Evolutionary conservation across 768 basidiomycete species (phyloP).

Genomic region (Termitomyces sp.): DNA sequence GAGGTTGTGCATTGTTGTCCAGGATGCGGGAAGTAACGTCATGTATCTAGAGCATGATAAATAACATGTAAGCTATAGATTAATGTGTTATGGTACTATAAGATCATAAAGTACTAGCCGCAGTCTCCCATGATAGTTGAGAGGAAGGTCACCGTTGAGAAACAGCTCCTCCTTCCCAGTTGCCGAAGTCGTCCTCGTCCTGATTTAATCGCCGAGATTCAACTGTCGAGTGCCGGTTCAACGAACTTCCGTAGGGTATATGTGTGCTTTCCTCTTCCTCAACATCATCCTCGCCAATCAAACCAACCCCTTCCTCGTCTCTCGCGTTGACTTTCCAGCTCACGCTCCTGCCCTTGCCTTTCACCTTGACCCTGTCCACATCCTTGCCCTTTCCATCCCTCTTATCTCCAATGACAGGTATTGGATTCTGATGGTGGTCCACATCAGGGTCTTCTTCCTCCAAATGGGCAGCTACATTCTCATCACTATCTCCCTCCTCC

Average conservation of each 20-base stretch:
- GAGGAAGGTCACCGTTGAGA: conserved; percentile 3
- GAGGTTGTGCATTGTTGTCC: conserved; percentile 95
- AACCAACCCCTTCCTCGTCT: conserved; percentile 35
- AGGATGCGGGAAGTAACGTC: conserved; percentile 53
- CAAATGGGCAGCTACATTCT: conserved; percentile 8
- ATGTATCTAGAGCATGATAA: conserved; percentile 2
- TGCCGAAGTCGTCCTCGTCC: conserved; percentile 13
- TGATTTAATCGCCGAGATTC: neutral
- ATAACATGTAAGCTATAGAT: conserved; percentile 2
- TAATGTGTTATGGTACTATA: conserved; percentile 5
- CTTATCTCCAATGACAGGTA: conserved; percentile 17
- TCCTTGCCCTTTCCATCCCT: neutral
- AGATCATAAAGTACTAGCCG: neutral
- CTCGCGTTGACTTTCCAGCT: conserved; percentile 10
- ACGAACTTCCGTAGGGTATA: conserved; percentile 5
- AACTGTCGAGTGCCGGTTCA: neutral
- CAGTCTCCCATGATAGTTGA: neutral
- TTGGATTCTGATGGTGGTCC: conserved; percentile 37
- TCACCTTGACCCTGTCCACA: conserved; percentile 1
- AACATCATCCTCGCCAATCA: conserved; percentile 32
- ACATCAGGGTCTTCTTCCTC: conserved; percentile 39
- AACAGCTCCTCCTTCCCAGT: conserved; percentile 10
- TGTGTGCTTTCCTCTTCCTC: conserved; percentile 24
- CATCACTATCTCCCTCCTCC: conserved; percentile 58
- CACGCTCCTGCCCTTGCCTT: conserved; percentile 6